phyloP scores from a whole-genome alignment of 1,139 yeast species.

The Hanseniaspora sp. region DNA sequence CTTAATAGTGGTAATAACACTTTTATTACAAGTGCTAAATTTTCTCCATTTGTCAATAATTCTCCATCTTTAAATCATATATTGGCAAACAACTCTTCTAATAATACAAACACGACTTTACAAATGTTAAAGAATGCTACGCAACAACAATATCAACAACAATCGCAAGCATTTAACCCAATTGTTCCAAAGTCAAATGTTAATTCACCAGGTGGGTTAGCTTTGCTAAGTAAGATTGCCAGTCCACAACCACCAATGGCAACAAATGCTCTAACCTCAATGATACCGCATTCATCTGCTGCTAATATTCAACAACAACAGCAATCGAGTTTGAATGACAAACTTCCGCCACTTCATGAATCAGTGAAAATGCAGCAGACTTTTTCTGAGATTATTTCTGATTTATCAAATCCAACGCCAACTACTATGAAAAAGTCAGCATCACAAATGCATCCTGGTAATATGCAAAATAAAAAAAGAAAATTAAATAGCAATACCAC shows the following conservation, averaged over 20 bases:
- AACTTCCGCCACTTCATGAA: constrained; percentile 5
- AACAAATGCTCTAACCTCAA: background rate
- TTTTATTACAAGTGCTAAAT: background rate
- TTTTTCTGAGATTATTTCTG: constrained; percentile 14
- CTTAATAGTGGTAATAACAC: background rate
- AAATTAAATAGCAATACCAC: background rate
- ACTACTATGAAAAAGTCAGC: background rate
- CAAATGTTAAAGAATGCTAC: constrained; percentile 12
- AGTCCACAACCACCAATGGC: constrained; percentile 14
- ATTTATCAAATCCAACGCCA: constrained; percentile 15
- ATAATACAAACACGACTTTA: constrained; percentile 2
- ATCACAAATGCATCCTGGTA: background rate
- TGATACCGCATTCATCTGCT: background rate
- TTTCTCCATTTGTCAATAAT: constrained; percentile 10
- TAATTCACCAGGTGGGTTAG: constrained; percentile 12
- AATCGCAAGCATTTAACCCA: background rate
- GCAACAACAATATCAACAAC: background rate
- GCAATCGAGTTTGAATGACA: background rate
- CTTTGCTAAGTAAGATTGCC: constrained; percentile 8
- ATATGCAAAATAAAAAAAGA: background rate
- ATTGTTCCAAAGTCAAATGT: background rate
- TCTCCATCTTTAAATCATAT: constrained; percentile 12
- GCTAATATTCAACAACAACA: constrained; percentile 1
- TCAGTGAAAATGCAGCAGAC: constrained; percentile 14
- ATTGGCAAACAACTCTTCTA: background rate